These are phyloP conservation scores for Rubia yunnanensis DNA, from an alignment of 257 asterid species.

Conservation along the genomic window DNA sequence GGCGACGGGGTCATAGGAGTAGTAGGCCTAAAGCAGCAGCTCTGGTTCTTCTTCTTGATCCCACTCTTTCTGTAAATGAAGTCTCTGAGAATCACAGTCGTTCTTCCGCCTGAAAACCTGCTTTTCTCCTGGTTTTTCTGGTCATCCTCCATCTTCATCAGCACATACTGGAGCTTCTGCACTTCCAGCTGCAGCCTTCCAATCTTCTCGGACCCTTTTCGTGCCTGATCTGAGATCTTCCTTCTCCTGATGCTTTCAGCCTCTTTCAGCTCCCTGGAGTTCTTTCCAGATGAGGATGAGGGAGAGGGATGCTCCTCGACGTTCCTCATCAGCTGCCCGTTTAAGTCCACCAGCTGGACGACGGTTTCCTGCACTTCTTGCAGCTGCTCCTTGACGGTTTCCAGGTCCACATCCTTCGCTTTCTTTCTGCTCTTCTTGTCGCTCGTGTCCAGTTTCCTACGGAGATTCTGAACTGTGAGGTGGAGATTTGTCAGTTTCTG, in stretches of 20 bases:
- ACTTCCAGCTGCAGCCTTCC: conserved; percentile 53
- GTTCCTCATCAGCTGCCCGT: conserved; percentile 52
- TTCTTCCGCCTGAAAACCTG: conserved; percentile 46
- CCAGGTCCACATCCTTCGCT: conserved; percentile 38
- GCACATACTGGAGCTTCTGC: conserved; percentile 55
- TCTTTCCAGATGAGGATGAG: conserved; percentile 27
- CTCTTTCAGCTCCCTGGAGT: conserved; percentile 41
- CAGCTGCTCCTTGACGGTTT: conserved; percentile 49
- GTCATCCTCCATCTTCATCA: conserved; percentile 63
- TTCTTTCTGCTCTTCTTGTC: conserved; percentile 32
- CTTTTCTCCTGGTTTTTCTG: conserved; percentile 43
- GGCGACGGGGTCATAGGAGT: conserved; percentile 32
- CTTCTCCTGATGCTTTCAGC: conserved; percentile 34
- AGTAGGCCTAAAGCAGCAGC: conserved; percentile 60
- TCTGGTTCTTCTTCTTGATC: conserved; percentile 53
- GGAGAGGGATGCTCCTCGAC: conserved; percentile 41
- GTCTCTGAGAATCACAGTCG: conserved; percentile 53
- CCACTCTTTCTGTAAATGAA: conserved; percentile 45
- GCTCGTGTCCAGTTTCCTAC: conserved; percentile 40
- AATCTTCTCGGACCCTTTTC: conserved; percentile 65
- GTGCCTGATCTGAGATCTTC: conserved; percentile 54
- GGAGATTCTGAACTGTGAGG: conserved; percentile 36
- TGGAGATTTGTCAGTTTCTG: conserved; percentile 50
- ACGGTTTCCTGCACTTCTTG: conserved; percentile 69
- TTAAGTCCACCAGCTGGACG: conserved; percentile 48